A percentile compares a stretch with the other conserved stretches of the same genome.
Evolutionary conservation across 2,329 filamentous ascomycete species (phyloP).

Genomic region (Alternaria solani): DNA sequence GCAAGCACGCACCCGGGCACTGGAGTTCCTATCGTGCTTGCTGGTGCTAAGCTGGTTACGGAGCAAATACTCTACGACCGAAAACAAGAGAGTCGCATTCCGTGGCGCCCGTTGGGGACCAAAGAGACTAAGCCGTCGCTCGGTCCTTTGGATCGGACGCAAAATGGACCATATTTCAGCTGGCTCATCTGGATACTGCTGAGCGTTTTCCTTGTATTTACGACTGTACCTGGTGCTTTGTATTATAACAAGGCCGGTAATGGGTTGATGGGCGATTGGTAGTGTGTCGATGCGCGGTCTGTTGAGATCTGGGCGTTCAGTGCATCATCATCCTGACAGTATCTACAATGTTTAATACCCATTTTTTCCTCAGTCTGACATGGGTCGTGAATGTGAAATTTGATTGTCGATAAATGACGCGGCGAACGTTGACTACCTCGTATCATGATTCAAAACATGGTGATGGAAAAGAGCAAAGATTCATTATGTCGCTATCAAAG

Average conservation of each 20-base stretch:
- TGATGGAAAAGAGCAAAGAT: background rate
- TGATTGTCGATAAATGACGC: too few relatives aligned
- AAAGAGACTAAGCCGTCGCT: slow-evolving; percentile 3
- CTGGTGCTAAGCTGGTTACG: slow-evolving; percentile 70
- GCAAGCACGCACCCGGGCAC: slow-evolving; percentile 80
- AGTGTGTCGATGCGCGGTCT: background rate
- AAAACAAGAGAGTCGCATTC: slow-evolving; percentile 37
- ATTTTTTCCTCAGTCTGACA: background rate
- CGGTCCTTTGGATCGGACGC: slow-evolving; percentile 27
- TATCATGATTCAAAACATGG: background rate
- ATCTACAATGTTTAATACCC: background rate
- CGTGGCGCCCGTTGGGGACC: slow-evolving; percentile 46
- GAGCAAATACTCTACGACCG: slow-evolving; percentile 60
- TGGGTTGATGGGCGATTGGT: slow-evolving; percentile 9
- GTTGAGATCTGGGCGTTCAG: background rate
- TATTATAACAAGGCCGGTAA: background rate
- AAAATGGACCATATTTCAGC: slow-evolving; percentile 20
- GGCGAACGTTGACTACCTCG: background rate
- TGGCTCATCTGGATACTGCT: slow-evolving; percentile 30
- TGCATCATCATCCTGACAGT: background rate
- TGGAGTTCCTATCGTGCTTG: slow-evolving; percentile 76
- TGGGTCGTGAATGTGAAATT: background rate
- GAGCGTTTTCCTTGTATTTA: slow-evolving; percentile 14
- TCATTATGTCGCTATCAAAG: background rate
- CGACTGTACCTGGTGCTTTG: background rate